Base-by-base conservation (phyloP, 306 rosid genomes). In the Hippophae gyantsensis region DNA sequence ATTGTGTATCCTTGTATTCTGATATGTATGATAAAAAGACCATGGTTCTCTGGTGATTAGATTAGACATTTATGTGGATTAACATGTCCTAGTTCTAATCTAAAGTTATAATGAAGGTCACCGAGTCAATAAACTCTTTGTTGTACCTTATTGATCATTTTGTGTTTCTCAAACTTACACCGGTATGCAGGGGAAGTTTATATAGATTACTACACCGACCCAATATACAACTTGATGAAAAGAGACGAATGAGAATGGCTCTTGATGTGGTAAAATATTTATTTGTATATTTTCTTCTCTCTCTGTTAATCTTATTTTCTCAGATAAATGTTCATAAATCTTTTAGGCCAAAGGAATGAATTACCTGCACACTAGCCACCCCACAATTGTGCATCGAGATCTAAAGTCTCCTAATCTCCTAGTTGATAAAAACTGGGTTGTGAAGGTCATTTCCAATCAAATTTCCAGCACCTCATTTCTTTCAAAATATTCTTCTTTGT, bases 321-420 rank as follows among this genome's bases (percentile, higher is more conserved):
- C 50, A 57, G 46, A 41, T 26, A 46, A 51, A 11, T 58, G 46
- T 13, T 57, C 38, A 67, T 52, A 60, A 48, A 13, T 48, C 53
- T 43, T 67, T 52, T 84, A 93, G 99, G 97, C 95, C 52, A 93
- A 86, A 74, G 99, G 99, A 82, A 93, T 93, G 99, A 93, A 93
- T 83, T 93, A 93, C 85, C 82, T 93, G 82, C 99, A 93, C 71
- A 86, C 97, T 10, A 80, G 99, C 82, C 81, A 93, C 71, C 99
- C 99, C 67, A 82, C 90, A 42, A 80, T 93, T 79, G 99, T 93
- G 57, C 99, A 93, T 78, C 86, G 98, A 64, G 98, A 90, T 78
- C 76, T 90, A 0, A 90, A 90, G 87, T 79, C 98, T 60, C 99
- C 96, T 55, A 93, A 93, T 73, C 99, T 93, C 56, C 99, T 93